Base-by-base conservation (phyloP, 2,329 filamentous ascomycete species). In the Talaromyces islandicus region DNA sequence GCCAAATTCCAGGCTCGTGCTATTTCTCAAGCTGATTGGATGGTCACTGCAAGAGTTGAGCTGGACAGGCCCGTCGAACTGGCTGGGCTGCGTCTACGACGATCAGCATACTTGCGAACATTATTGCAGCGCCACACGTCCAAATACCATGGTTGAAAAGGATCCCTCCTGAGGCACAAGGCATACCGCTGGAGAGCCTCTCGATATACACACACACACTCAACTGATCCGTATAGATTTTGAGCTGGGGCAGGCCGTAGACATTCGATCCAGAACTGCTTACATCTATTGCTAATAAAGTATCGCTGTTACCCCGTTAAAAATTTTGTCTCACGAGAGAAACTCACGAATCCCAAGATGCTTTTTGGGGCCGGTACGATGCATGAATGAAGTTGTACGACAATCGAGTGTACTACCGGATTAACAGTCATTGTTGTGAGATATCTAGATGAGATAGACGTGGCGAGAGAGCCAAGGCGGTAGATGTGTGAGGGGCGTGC, bases 21-120 rank as follows among this genome's bases (percentile, higher is more conserved):
- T 61, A 27, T 50, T 57, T 19, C 19, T 53, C 43, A 14, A 50
- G n/a, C 27, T 61, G 55, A 57, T 61, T 57, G 59, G 59, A 38
- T 50, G 51, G 50, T 54, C 57, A 54, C 50, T 19, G 30, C n/a
- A 52, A 54, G 30, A 53, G 43, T 43, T 55, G 59, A 32, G 41
- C 30, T 58, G 55, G 50, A 24, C 43, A 58, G 41, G 52, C 51
- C 38, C 54, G 59, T 51, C 54, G 51, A 56, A 55, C 50, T 61
- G 41, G 54, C 56, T 57, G 17, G 51, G 41, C 32, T 61, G 55
- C 58, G 58, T 61, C 59, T 61, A 55, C 52, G 41, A 38, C 51
- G 41, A 52, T 61, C 59, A 61, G 59, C 59, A 61, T 61, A 58
- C 54, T 61, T 61, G n/a, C n/a, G 51, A 51, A 51, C 51, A 61